Evolutionary conservation across 768 basidiomycete genomes (phyloP), one percentile per base, ranked within the genome.

Genomic region (Megacollybia marginata): DNA sequence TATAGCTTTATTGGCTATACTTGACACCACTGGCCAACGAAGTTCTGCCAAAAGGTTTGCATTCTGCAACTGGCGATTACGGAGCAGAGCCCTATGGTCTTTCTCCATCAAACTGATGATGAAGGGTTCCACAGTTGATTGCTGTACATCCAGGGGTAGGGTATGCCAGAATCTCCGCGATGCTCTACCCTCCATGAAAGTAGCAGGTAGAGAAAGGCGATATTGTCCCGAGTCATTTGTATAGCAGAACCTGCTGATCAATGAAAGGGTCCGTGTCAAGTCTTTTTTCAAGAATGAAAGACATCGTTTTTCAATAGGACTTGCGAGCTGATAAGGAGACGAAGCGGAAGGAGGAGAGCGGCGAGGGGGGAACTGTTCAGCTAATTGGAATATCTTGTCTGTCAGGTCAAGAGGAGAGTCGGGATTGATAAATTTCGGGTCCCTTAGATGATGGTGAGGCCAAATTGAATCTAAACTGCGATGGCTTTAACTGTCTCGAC

Each of bases 331-430:
- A 44, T 42, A 51, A 49, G 48, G 48, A 33, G 28, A 40, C 43
- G 32, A 48, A 43, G 51, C 45, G n/a, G 35, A 35, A 13, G 42
- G 36, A 13, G n/a, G 42, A 20, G 50, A 38, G 48, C 48, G 36
- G 33, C 43, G 44, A 23, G 53, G 53, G 8, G 53, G 55, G 42
- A 47, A 57, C 44, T 34, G 31, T 36, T 40, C 53, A 23, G 52
- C 49, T 19, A 57, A 53, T n/a, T 54, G 43, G 31, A 57, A 57
- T 35, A 57, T 45, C 31, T 54, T 54, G 40, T 54, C 53, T 20
- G 52, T 35, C 18, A 57, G 51, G 43, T 57, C 51, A 51, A 48
- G 45, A 36, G 44, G 32, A 23, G 49, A 51, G 45, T 54, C 55
- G 19, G 47, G n/a, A 33, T 19, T 42, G 46, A 57, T 42, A 45